Evolutionary conservation across 2,329 filamentous ascomycete genomes (phyloP).

Genomic region (Nigrospora sphaerica): DNA sequence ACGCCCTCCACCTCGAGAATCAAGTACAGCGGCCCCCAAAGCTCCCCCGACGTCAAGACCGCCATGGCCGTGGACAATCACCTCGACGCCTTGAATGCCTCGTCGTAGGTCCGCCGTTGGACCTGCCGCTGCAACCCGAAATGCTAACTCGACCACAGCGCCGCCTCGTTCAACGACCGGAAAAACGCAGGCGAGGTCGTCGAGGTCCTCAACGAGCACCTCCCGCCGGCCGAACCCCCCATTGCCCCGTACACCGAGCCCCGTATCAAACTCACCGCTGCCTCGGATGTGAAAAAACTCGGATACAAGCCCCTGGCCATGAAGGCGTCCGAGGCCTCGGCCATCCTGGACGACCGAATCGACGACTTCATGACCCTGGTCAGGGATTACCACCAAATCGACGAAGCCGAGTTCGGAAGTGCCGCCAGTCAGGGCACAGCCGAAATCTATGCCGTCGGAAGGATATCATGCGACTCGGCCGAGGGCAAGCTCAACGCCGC

Average conservation of each 20-base stretch:
- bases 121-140: neutral
- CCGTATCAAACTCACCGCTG: constrained; percentile 77
- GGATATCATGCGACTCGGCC: constrained; percentile 81
- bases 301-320: constrained; percentile 89
- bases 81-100: constrained; percentile 27
- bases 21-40: constrained; percentile 34
- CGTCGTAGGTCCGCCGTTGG: constrained; percentile 23
- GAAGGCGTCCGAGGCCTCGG: constrained; percentile 87
- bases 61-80: constrained; percentile 31
- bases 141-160: constrained; percentile 24
- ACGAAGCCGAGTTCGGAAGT: constrained; percentile 78
- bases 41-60: constrained; percentile 36
- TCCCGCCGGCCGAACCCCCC: constrained; percentile 60
- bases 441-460: constrained; percentile 82
- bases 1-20: constrained; percentile 40
- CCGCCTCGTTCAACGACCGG: constrained; percentile 67
- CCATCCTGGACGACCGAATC: constrained; percentile 91
- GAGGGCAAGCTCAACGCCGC: constrained; percentile 82
- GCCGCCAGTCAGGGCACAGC: constrained; percentile 77
- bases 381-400: constrained; percentile 66
- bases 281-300: constrained; percentile 85
- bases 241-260: constrained; percentile 66
- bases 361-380: constrained; percentile 77
- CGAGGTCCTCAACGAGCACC: constrained; percentile 75
- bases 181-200: constrained; percentile 73